Percentiles rank a stretch among this genome's conserved stretches.
Evolutionary conservation across 1,284 basidiomycete genomes (phyloP).

Genomic region (Sphaerobolus stellatus): DNA sequence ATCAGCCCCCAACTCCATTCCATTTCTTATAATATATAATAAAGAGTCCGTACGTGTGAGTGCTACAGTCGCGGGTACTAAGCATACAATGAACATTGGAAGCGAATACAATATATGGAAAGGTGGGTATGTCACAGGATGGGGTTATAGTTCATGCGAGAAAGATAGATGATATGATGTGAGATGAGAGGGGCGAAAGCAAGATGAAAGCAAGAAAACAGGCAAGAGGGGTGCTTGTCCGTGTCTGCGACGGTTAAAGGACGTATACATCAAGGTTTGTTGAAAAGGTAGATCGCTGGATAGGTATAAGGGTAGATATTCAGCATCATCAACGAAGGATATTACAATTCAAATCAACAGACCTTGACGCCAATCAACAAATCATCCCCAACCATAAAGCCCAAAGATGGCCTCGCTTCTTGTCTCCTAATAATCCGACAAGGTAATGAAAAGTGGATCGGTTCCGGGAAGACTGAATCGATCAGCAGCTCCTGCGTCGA

Average conservation of each 20-base stretch:
- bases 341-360: conserved; percentile 10
- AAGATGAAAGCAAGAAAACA: too few relatives aligned
- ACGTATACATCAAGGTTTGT: too few relatives aligned
- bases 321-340: background rate
- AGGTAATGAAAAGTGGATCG: conserved; percentile 9
- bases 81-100: too few relatives aligned
- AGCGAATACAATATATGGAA: too few relatives aligned
- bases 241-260: too few relatives aligned
- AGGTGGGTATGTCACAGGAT: too few relatives aligned
- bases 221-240: too few relatives aligned
- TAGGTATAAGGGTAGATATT: background rate
- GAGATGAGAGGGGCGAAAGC: too few relatives aligned
- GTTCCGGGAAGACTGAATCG: background rate
- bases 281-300: background rate
- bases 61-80: too few relatives aligned
- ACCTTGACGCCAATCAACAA: conserved; percentile 36
- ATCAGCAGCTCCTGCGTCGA: background rate
- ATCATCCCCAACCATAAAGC: conserved; percentile 39
- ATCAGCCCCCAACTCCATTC: background rate
- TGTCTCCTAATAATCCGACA: conserved; percentile 21
- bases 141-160: too few relatives aligned
- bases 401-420: conserved; percentile 25
- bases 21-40: background rate
- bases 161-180: too few relatives aligned
- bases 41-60: too few relatives aligned